Evolutionary conservation across 352 stramenopile species (phyloP).

Genomic region (Achlya hypogyna): DNA sequence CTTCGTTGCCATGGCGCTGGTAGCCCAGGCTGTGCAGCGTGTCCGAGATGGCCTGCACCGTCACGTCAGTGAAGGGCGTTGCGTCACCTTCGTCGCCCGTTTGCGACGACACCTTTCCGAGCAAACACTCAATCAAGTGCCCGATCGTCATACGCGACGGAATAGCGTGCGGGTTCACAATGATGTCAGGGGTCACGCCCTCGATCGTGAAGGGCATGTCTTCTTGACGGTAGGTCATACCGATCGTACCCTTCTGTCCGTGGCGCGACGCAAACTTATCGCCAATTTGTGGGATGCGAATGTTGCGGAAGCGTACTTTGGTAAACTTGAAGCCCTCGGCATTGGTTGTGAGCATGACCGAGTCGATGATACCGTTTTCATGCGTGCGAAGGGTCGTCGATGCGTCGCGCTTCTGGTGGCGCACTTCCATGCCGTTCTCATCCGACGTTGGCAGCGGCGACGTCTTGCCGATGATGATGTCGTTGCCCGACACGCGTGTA

Average conservation of each 20-base stretch:
- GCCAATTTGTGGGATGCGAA: conserved; percentile 97
- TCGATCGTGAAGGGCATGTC: conserved; percentile 99
- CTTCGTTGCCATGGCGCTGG: conserved; percentile 98
- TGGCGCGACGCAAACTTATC: conserved; percentile 96
- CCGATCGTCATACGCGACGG: conserved; percentile 99
- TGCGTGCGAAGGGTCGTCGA: conserved; percentile 96
- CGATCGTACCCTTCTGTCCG: conserved; percentile 92
- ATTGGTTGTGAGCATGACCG: conserved; percentile 98
- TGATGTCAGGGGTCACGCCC: conserved; percentile 98
- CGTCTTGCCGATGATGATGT: conserved; percentile 99
- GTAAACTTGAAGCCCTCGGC: conserved; percentile 95
- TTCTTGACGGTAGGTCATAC: conserved; percentile 99
- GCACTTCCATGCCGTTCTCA: conserved; percentile 70
- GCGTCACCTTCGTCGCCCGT: conserved; percentile 97
- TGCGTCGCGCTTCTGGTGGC: conserved; percentile 95
- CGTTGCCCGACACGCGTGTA: conserved; percentile 94
- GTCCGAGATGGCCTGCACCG: conserved; percentile 95
- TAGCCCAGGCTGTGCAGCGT: conserved; percentile 95
- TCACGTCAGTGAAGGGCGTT: conserved; percentile 98
- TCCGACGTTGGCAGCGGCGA: conserved; percentile 80
- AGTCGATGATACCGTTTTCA: conserved; percentile 99
- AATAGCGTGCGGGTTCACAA: conserved; percentile 99
- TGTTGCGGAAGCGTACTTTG: conserved; percentile 97
- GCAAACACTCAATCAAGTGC: conserved; percentile 99
- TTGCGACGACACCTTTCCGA: conserved; percentile 97